Evolutionary conservation across 257 asterid species (phyloP).

Genomic region (Nicotiana benthamiana): DNA sequence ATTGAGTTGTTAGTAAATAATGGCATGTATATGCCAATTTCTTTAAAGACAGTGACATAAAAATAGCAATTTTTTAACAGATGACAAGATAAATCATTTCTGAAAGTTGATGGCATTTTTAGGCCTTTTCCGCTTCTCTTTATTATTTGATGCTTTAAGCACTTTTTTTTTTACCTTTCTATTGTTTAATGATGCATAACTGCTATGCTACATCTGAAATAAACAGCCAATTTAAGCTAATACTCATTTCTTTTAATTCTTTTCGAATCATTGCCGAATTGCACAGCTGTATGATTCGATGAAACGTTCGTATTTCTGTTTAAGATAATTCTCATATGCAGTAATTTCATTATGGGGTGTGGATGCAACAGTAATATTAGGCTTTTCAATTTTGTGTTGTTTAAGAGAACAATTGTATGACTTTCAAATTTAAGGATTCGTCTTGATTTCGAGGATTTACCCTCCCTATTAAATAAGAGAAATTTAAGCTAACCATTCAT

Average conservation of each 20-base stretch:
- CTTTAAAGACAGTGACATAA: too few relatives aligned
- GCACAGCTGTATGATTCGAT: not conserved
- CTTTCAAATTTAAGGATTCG: not conserved
- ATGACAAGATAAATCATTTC: too few relatives aligned
- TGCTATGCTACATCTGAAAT: not conserved
- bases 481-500: not conserved
- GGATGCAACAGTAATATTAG: not conserved
- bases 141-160: not conserved
- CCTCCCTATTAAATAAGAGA: not conserved
- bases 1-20: too few relatives aligned
- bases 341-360: not conserved
- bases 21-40: too few relatives aligned
- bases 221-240: not conserved
- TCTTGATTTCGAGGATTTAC: not conserved
- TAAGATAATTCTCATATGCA: not conserved
- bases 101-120: too few relatives aligned
- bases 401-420: not conserved
- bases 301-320: not conserved
- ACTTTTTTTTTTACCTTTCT: not conserved
- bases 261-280: not conserved
- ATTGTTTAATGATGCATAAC: not conserved
- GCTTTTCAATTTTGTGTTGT: not conserved
- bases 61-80: too few relatives aligned
- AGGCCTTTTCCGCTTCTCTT: too few relatives aligned
- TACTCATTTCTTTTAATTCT: not conserved